A percentile compares a stretch with the other conserved stretches of the same genome.
Evolutionary conservation across 768 basidiomycete species (phyloP).

Genomic region (Tricholoma furcatifolium): DNA sequence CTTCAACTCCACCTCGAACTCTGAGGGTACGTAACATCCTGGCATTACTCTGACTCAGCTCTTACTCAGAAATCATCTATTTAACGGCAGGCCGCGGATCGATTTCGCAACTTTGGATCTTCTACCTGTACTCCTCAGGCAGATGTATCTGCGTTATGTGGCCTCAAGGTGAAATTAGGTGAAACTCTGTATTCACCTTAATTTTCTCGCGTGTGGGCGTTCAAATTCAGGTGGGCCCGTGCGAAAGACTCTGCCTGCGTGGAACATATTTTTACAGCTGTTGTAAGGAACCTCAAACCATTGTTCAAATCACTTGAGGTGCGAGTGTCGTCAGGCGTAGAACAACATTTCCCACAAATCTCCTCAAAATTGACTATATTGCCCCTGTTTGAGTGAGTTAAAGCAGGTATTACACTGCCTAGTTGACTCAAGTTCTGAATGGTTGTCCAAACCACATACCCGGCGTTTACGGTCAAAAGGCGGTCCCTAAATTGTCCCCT

Average conservation of each 20-base stretch:
- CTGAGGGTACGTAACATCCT: constrained; percentile 17
- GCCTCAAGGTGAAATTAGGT: constrained; percentile 3
- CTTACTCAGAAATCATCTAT: constrained; percentile 18
- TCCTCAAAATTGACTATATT: neutral
- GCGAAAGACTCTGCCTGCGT: neutral
- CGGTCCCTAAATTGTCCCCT: neutral
- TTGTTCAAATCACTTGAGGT: too few relatives aligned
- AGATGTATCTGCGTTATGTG: constrained; percentile 12
- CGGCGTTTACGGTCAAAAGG: constrained; percentile 10
- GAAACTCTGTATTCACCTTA: neutral
- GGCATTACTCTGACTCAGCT: constrained; percentile 14
- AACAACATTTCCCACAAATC: neutral
- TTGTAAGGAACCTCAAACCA: too few relatives aligned
- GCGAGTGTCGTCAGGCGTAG: too few relatives aligned
- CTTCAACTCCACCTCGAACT: constrained; percentile 7
- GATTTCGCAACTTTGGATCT: constrained; percentile 8
- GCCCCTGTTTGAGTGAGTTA: constrained; percentile 11
- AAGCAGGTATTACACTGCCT: neutral
- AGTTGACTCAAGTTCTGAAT: neutral
- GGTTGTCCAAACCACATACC: constrained; percentile 4
- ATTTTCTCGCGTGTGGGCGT: neutral
- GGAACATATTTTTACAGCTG: neutral
- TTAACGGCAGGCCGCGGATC: constrained; percentile 22
- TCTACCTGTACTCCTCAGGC: constrained; percentile 8
- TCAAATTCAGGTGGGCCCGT: constrained; percentile 1